Evolutionary conservation across 345 rosid genomes (phyloP), one percentile per base, ranked within the genome.

Genomic region (Cochlearia excelsa): DNA sequence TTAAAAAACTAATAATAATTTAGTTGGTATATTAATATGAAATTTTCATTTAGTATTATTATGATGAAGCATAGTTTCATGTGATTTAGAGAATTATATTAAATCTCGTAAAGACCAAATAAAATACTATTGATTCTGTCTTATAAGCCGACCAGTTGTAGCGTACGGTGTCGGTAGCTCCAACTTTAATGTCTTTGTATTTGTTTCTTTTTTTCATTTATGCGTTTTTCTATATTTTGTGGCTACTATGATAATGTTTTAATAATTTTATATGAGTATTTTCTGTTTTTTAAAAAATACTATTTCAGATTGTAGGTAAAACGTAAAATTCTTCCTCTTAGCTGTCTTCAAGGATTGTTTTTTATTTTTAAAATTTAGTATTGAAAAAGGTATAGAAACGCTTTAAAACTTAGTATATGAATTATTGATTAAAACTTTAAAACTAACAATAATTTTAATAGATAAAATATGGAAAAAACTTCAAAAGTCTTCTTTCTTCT

Each of bases 121-220:
- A 37, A 16, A 31, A 45, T 42, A 41, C 30, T 7, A 42, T 49
- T 11, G 58, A 42, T 50, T 50, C 51, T 44, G 70, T 42, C 39
- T 33, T 3, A 50, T 51, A 57, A 42, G 35, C 54, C 64, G 45
- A 66, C 51, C 45, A 29, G 59, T 43, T 9, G 8, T 43, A 68
- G 59, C 61, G 72, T 68, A 59, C 66, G 61, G 66, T 59, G 72
- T 52, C 73, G 67, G 56, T 3, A 68, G 62, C 67, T 68, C 73
- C 7, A 53, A 53, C 43, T 60, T 47, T 46, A 3, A 39, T 30
- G 51, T 58, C 40, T 58, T 47, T 31, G 27, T 46, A 54, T 28
- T 7, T 10, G 39, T 6, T 28, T 59, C 35, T 7, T 30, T 40
- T 65, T 46, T 8, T 54, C 26, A 46, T 54, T 11, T 46, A 46